Base-by-base conservation (phyloP, 495 filamentous ascomycete species). In the Trichoderma erinaceum region DNA sequence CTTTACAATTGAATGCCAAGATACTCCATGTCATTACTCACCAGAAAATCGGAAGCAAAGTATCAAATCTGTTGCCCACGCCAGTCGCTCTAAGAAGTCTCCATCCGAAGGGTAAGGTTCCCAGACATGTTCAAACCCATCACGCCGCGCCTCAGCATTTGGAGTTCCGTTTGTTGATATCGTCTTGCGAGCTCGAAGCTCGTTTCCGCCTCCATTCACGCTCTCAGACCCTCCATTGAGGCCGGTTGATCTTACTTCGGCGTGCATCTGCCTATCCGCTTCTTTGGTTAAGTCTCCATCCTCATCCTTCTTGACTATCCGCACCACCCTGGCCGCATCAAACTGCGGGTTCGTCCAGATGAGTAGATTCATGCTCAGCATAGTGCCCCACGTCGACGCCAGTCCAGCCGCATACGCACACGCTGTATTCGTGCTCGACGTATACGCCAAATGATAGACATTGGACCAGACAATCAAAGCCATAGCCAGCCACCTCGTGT, bases 61-160 rank as follows among this genome's bases (percentile, higher is more conserved):
- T 50, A 88, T 77, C 21, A 95, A 75, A 65, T 92, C 90, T 15
- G 85, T 74, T 13, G 84, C 82, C 92, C 92, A 97, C 67, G 86
- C 83, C 18, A 96, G 71, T 2, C 92, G 87, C 68, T 87, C 83
- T 15, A 73, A 68, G 63, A 93, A 82, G 4, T 79, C 75, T 0
- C 76, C 78, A 0, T 75, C 69, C 18, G 77, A 68, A 6, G 92
- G 93, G 72, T 89, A 95, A 2, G 86, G 70, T 72, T 96, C 88
- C 92, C 91, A 96, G 75, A 80, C 80, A 67, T 85, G 82, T 61
- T 85, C 84, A 41, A 74, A 74, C 29, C 75, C 73, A 8, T 73
- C 70, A 0, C 52, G 32, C 0, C 50, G 13, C 32, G 21, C 15
- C 8, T 27, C 23, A 3, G 52, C 18, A 16, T 68, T 18, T 44